phyloP scores from a whole-genome alignment of 371 early-diverging fungal genomes.

The Saksenaea oblongispora region DNA sequence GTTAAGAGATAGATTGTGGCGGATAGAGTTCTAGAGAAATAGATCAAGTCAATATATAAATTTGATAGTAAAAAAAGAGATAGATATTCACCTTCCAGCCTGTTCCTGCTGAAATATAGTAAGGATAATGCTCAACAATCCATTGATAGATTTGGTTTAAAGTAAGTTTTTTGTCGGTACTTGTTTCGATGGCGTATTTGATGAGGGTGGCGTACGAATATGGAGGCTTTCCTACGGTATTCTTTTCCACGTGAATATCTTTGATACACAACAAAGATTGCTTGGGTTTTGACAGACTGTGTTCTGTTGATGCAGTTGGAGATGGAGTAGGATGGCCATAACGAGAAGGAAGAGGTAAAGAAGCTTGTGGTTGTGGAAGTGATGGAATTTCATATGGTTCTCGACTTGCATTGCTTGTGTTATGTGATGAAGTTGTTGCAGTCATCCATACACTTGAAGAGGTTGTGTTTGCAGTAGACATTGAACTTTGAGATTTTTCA shows the following conservation, averaged over 20 bases:
- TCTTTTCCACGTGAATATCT: slow-evolving; percentile 31
- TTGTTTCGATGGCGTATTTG: slow-evolving; percentile 79
- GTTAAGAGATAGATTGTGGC: slow-evolving; percentile 98
- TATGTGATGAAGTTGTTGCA: neutral
- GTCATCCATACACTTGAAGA: neutral
- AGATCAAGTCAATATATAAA: neutral
- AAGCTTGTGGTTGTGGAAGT: neutral
- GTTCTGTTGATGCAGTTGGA: slow-evolving; percentile 13
- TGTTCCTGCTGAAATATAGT: slow-evolving; percentile 71
- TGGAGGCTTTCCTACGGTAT: slow-evolving; percentile 66
- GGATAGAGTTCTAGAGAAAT: slow-evolving; percentile 85
- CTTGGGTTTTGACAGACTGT: slow-evolving; percentile 17
- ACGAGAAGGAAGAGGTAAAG: neutral
- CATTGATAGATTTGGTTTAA: slow-evolving; percentile 89
- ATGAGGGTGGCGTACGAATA: slow-evolving; percentile 91
- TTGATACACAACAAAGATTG: slow-evolving; percentile 13
- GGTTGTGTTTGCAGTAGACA: neutral
- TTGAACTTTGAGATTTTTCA: slow-evolving; percentile 2
- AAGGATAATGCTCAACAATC: slow-evolving; percentile 76
- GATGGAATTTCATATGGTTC: neutral
- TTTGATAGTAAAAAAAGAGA: neutral
- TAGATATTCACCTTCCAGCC: slow-evolving; percentile 73
- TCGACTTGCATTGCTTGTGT: neutral
- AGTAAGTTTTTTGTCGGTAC: slow-evolving; percentile 73
- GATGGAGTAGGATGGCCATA: slow-evolving; percentile 10